Evolutionary conservation across 345 rosid genomes (phyloP).

Genomic region (Euphorbia peplus): DNA sequence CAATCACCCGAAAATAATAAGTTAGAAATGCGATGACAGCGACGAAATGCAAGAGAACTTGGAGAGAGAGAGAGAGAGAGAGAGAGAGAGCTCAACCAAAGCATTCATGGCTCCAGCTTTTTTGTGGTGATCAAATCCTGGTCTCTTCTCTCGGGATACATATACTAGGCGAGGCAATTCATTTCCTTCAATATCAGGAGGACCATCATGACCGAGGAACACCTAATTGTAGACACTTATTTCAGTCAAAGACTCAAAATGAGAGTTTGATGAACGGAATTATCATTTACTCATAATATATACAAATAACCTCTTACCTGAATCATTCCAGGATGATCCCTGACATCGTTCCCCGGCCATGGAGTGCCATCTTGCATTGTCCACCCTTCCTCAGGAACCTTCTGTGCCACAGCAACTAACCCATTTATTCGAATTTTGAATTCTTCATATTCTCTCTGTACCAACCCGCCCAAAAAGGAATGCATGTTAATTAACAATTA

Average conservation of each 20-base stretch:
- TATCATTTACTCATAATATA: not conserved
- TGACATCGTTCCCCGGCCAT: slow-evolving; percentile 87
- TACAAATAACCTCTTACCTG: slow-evolving; percentile 48
- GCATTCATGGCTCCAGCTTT: slow-evolving; percentile 97
- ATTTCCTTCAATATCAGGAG: slow-evolving; percentile 63
- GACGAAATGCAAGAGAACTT: slow-evolving; percentile 4
- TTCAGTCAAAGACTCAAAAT: slow-evolving; percentile 4
- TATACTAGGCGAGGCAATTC: slow-evolving; percentile 76
- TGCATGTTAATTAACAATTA: not conserved
- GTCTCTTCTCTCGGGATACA: slow-evolving; percentile 95
- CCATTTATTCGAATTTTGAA: slow-evolving; percentile 78
- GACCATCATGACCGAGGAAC: slow-evolving; percentile 77
- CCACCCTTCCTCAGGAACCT: slow-evolving; percentile 97
- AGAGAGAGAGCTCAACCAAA: slow-evolving; percentile 42
- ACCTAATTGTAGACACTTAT: slow-evolving; percentile 41
- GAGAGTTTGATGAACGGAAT: not conserved
- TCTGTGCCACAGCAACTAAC: slow-evolving; percentile 72
- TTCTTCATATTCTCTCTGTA: slow-evolving; percentile 83
- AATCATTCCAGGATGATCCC: slow-evolving; percentile 97
- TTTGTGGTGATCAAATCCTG: slow-evolving; percentile 89
- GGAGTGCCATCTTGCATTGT: slow-evolving; percentile 95
- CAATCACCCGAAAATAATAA: slow-evolving; percentile 1
- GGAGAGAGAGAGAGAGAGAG: not conserved
- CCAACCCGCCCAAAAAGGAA: not conserved
- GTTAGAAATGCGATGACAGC: not conserved